Evolutionary conservation across 768 basidiomycete species (phyloP), one percentile per base, ranked within the genome.

Genomic region (Russula foetens): DNA sequence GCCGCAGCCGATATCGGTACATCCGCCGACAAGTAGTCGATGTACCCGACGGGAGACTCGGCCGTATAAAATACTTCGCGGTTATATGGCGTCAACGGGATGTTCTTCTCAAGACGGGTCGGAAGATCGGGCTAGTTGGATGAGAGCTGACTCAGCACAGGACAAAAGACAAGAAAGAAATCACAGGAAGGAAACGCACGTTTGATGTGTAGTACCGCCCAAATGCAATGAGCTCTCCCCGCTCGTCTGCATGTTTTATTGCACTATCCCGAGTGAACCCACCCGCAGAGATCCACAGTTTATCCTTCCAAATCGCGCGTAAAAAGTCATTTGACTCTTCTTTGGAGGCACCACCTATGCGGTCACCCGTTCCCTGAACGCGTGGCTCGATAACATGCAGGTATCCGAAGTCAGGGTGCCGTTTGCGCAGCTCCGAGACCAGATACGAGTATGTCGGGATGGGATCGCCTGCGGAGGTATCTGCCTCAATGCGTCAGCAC

Each of bases 391-490:
- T 66, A 51, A 74, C 44, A 65, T 78, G 72, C 26, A 77, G 47
- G 69, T 76, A 78, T 11, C 74, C 75, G 5, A 76, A 68, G 29
- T 76, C 56, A 4, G 83, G 79, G 64, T 77, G 74, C 5, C 61
- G 61, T 17, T 69, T 57, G 35, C 70, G 70, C 24, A 86, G 59
- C 41, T 75, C 56, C 4, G 71, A 56, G 23, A 80, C 75, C 43
- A 86, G 63, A 69, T 84, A 76, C 0, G 73, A 63, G 71, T 81
- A 88, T 9, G 79, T 80, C 0, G 83, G 81, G 3, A 76, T 70
- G 0, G 84, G 84, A 58, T 86, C 75, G 3, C 67, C 63, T 80
- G 82, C 81, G 9, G 74, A 69, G 81, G 85, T 83, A 17, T 48
- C 69, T 66, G 35, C 53, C 3, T 2, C 2, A 26, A 47, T 26